Evolutionary conservation across 2,329 filamentous ascomycete genomes (phyloP), one percentile per base, ranked within the genome.

Genomic region (Scedosporium minutisporum): DNA sequence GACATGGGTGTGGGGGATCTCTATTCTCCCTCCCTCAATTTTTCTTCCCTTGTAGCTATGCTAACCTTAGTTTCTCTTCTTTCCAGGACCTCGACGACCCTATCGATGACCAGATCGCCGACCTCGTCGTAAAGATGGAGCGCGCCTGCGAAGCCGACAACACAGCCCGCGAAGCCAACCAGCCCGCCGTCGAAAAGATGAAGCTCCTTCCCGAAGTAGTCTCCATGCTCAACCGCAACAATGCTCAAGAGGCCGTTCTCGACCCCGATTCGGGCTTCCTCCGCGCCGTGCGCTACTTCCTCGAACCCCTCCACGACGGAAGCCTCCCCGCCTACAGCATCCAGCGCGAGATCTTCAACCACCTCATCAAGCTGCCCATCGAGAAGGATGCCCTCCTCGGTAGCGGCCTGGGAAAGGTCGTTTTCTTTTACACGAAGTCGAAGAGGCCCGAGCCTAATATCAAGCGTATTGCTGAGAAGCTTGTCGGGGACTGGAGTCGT

Each of bases 311-410:
- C 57, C 92, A 93, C 69, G 93, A 97, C 71, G 95, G 93, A 63
- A 93, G 91, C 65, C 82, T 99, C 59, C 95, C 95, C 0, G 93
- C 95, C 33, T 99, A 97, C 78, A 95, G 95, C 72, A 97, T 99
- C 67, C 95, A 99, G 77, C 91, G 93, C 65, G 93, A 97, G 72
- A 85, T 99, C 53, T 95, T 99, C 73, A 84, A 85, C 27, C 89
- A 91, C 25, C 81, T 99, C 44, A 84, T 83, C 18, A 87, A 86
- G 69, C 82, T 97, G 4, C 92, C 91, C 5, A 91, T 97, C 67
- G 90, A 92, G 72, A 97, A 97, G 72, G 95, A 97, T 69, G 84
- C 89, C 1, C 82, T 99, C 14, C 82, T 96, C 23, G 93, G 92
- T 67, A 96, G 91, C 69, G 93, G 93, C 21, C 95, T 99, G 66